phyloP scores from a whole-genome alignment of 2,329 filamentous ascomycete genomes.

The Aspergillus oerlinghausenensis region DNA sequence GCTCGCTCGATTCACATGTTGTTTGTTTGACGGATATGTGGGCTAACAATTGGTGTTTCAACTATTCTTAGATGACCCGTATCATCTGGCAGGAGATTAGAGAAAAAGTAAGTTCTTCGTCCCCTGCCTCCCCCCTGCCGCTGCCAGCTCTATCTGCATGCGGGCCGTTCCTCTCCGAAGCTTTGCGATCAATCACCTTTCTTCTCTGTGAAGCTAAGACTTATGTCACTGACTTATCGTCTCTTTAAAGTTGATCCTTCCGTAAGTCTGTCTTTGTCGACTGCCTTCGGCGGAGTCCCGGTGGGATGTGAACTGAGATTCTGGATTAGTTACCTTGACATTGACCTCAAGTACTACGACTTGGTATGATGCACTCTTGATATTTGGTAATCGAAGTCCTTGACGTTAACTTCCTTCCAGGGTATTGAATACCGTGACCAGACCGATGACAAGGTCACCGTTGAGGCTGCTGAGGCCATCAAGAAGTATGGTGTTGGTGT shows the following conservation, averaged over 20 bases:
- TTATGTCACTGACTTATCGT: conserved; percentile 1
- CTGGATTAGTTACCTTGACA: conserved; percentile 67
- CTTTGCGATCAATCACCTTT: conserved; percentile 4
- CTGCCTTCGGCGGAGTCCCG: background rate
- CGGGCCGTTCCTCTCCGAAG: conserved; percentile 12
- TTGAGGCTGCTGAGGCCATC: conserved; percentile 93
- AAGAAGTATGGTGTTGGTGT: conserved; percentile 98
- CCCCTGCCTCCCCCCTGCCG: conserved; percentile 2
- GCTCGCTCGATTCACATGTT: conserved; percentile 1
- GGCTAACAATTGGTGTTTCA: conserved; percentile 8
- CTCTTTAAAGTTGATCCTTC: conserved; percentile 68
- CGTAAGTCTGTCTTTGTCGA: conserved; percentile 42
- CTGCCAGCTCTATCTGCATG: conserved; percentile 2
- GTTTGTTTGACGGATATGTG: conserved; percentile 10
- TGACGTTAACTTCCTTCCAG: conserved; percentile 24
- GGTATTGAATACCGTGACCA: conserved; percentile 91
- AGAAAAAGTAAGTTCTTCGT: conserved; percentile 61
- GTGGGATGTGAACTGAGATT: conserved; percentile 17
- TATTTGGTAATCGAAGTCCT: background rate
- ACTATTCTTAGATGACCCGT: conserved; percentile 76
- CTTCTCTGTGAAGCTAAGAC: background rate
- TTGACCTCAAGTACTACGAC: conserved; percentile 98
- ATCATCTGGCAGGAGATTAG: conserved; percentile 99
- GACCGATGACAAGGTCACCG: conserved; percentile 93
- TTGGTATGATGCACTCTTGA: conserved; percentile 46